These are phyloP conservation scores for Modicella reniformis DNA, from an alignment of 371 early-diverging fungal species.

Conservation along the genomic window DNA sequence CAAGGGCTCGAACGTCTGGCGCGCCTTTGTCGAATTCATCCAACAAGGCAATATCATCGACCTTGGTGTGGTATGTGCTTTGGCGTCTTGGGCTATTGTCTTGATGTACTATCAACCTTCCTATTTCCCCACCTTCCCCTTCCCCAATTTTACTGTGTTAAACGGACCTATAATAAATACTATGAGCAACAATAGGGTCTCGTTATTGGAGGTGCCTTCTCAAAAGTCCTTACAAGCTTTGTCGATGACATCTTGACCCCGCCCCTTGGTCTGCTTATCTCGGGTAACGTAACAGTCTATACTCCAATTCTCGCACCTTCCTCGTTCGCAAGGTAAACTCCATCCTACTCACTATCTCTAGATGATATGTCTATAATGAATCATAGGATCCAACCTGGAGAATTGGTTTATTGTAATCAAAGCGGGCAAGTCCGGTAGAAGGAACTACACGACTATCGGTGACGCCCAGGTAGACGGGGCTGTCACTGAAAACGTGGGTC, in stretches of 20 bases:
- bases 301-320: not conserved
- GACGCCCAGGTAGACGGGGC: constrained; percentile 55
- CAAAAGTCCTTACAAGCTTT: constrained; percentile 47
- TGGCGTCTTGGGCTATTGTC: no score
- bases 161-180: no score
- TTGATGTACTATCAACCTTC: not conserved
- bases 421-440: constrained; percentile 7
- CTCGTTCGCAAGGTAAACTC: no score
- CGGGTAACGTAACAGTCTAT: constrained; percentile 29
- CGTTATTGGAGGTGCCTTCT: constrained; percentile 56
- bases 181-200: constrained; percentile 39
- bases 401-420: constrained; percentile 55
- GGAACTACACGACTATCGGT: constrained; percentile 32
- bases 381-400: constrained; percentile 53
- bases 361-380: no score
- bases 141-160: not conserved
- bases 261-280: constrained; percentile 55
- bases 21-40: constrained; percentile 38
- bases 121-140: not conserved
- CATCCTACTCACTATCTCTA: no score
- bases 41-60: constrained; percentile 46
- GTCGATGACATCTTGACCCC: constrained; percentile 56
- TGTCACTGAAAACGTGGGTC: constrained; percentile 57
- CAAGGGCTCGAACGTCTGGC: constrained; percentile 38
- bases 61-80: constrained; percentile 48